Conservation (phyloP, 73 alveolate species). For the Durusdinium trenchii region DNA sequence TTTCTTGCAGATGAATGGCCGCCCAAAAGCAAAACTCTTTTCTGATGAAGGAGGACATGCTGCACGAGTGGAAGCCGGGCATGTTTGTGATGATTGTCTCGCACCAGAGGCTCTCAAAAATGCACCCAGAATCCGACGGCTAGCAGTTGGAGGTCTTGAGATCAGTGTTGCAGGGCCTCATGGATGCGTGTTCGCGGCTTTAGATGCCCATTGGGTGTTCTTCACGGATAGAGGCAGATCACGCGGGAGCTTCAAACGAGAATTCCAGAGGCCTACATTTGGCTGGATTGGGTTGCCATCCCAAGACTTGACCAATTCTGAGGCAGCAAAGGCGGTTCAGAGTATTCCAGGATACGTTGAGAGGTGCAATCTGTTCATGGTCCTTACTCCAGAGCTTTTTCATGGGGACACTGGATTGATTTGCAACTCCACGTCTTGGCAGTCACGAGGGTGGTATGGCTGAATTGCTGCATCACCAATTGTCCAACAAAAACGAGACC, state of each 20-base stretch:
- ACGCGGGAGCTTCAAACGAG: background rate
- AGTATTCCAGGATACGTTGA: constrained; percentile 19
- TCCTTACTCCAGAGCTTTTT: background rate
- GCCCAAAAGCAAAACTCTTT: background rate
- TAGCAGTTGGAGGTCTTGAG: background rate
- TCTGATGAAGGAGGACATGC: background rate
- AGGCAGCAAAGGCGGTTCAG: constrained; percentile 7
- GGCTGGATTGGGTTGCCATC: background rate
- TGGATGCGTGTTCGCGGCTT: background rate
- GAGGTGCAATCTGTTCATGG: background rate
- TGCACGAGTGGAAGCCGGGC: background rate
- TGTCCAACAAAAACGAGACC: background rate
- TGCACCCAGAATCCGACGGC: background rate
- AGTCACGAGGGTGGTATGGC: constrained; percentile 1
- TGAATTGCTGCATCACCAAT: background rate
- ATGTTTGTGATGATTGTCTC: background rate
- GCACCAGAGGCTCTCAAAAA: background rate
- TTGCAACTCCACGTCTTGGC: constrained; percentile 5
- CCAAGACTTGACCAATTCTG: background rate
- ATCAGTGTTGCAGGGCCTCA: background rate
- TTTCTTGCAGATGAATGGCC: background rate
- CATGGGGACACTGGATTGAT: background rate
- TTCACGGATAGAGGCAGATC: background rate
- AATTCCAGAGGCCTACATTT: background rate
- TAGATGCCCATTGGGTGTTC: background rate